Percentiles rank a stretch among this genome's conserved stretches.
Conservation (phyloP, 768 basidiomycete genomes). For the Rhodotorula taiwanensis region DNA sequence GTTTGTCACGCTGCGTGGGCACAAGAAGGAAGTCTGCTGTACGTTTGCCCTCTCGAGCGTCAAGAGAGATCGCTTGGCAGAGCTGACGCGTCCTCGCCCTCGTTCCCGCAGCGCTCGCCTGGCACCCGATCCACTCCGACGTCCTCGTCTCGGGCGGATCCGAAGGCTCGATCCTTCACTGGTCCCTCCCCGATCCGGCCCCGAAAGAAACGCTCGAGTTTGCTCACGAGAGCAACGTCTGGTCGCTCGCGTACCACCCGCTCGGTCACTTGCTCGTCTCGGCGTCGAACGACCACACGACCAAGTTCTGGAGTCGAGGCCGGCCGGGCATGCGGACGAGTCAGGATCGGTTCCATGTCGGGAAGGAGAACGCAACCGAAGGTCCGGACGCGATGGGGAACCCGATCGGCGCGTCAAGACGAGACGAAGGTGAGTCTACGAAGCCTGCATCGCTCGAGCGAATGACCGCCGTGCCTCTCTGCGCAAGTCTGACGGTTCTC, state of each 20-base stretch:
- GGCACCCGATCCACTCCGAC: conserved; percentile 86
- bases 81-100: background rate
- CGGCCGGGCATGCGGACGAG: conserved; percentile 34
- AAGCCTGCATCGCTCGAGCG: too few species aligned
- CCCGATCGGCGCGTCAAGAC: conserved; percentile 55
- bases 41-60: conserved; percentile 43
- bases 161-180: conserved; percentile 88
- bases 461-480: background rate
- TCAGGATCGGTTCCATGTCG: conserved; percentile 43
- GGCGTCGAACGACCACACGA: conserved; percentile 97
- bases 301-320: conserved; percentile 86
- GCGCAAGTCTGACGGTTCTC: background rate
- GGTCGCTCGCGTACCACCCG: conserved; percentile 90
- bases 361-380: conserved; percentile 67
- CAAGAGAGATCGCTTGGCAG: too few species aligned
- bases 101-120: conserved; percentile 63
- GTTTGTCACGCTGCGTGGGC: conserved; percentile 80
- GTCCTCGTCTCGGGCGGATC: conserved; percentile 88
- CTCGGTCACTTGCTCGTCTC: conserved; percentile 88
- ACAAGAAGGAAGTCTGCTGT: conserved; percentile 98
- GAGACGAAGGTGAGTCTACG: conserved; percentile 2
- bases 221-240: conserved; percentile 89
- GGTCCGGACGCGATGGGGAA: conserved; percentile 54
- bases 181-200: conserved; percentile 59
- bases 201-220: conserved; percentile 63